Percentiles rank a stretch among this genome's conserved stretches.
Evolutionary conservation across 1,139 yeast species (phyloP).

Genomic region (Suhomyces maxii): DNA sequence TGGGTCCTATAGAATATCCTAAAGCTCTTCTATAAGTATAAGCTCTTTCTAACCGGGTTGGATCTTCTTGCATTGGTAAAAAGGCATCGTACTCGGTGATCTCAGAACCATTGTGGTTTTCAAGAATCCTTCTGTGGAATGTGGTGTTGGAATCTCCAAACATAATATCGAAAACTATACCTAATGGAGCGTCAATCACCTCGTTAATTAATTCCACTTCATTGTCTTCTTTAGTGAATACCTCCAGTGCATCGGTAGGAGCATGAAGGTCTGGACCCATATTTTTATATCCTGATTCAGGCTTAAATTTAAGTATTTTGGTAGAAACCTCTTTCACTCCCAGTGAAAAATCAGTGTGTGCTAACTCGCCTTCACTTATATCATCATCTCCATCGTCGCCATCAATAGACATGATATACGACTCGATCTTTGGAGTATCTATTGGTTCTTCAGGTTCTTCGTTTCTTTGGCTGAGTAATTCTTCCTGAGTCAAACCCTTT

Average conservation of each 20-base stretch:
- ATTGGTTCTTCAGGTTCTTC: not conserved
- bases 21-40: slow-evolving; percentile 48
- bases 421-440: slow-evolving; percentile 17
- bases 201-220: slow-evolving; percentile 40
- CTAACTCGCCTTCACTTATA: slow-evolving; percentile 5
- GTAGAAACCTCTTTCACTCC: slow-evolving; percentile 7
- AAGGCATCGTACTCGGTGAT: slow-evolving; percentile 44
- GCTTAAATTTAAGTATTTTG: slow-evolving; percentile 29
- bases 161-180: slow-evolving; percentile 47
- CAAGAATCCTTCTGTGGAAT: slow-evolving; percentile 43
- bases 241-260: slow-evolving; percentile 29
- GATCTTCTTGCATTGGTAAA: slow-evolving; percentile 31
- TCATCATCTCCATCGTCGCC: slow-evolving; percentile 21
- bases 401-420: slow-evolving; percentile 24
- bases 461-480: slow-evolving; percentile 10
- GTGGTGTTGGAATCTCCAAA: slow-evolving; percentile 44
- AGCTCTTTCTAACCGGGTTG: slow-evolving; percentile 32
- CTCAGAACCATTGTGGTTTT: slow-evolving; percentile 49
- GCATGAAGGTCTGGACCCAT: slow-evolving; percentile 44
- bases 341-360: not conserved
- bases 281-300: slow-evolving; percentile 32
- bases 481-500: slow-evolving; percentile 14
- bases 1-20: slow-evolving; percentile 59
- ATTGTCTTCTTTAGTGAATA: slow-evolving; percentile 20
- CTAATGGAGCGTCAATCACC: slow-evolving; percentile 46